Base-by-base conservation (phyloP, 2,329 filamentous ascomycete species). In the Thielaviopsis ethacetica region DNA sequence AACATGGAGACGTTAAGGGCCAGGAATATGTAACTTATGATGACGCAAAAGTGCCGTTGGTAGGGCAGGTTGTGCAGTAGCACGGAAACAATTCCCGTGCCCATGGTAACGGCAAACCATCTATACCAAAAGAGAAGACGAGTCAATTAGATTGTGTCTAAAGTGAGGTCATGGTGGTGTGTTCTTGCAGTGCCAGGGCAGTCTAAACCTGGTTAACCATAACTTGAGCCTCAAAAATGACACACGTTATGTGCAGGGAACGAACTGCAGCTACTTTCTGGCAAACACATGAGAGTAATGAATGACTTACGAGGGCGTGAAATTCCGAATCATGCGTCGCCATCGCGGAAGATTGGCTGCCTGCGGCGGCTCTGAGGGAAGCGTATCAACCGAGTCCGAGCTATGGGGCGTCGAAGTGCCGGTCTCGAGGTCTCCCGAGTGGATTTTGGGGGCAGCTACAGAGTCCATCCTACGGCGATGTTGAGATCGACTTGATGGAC, bases 21-120 rank as follows among this genome's bases (percentile, higher is more conserved):
- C 65, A 86, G 85, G 66, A 86, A 78, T 56, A 75, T 65, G 53
- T 82, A 76, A 1, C 81, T 79, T 19, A 85, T 71, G 67, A 76
- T 80, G 63, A 77, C 75, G 0, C 86, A 71, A 73, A 78, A 83
- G 5, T 63, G 61, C 1, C 74, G 73, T 62, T 82, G 75, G 67
- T 81, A 86, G 0, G 83, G 83, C 10, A 86, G 73, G 19, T 77
- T 76, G 63, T 79, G 73, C 17, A 87, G 73, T 21, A 87, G 71
- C 41, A 85, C 76, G 1, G 80, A 79, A 7, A 83, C 79, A 49
- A 87, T 80, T 24, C 83, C 84, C 0, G 83, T 87, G 26, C 84
- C 84, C 83, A 87, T 82, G 52, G 74, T 81, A 41, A 77, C 74
- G 2, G 76, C 71, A 65, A 82, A 82, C 80, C 80, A 82, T 67